phyloP scores from a whole-genome alignment of 1,284 basidiomycete species.

The Trichosporon sp. region DNA sequence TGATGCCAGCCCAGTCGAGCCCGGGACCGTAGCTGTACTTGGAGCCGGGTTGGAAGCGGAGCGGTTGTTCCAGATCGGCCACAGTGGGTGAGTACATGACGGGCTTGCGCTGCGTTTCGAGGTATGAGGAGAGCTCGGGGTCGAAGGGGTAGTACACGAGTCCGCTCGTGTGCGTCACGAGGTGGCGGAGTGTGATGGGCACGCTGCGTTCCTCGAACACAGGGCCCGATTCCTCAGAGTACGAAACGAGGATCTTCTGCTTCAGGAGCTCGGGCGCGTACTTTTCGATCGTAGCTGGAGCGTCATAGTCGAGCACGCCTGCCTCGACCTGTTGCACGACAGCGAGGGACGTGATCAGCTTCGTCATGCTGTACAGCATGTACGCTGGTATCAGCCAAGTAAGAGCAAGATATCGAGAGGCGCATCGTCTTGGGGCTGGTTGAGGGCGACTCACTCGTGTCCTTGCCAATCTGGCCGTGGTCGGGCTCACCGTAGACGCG shows the following conservation, averaged over 20 bases:
- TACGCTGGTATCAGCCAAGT: constrained; percentile 29
- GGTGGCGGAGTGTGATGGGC: constrained; percentile 44
- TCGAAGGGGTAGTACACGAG: constrained; percentile 16
- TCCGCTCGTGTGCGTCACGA: constrained; percentile 43
- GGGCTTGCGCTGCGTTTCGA: background rate
- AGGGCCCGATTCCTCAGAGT: constrained; percentile 21
- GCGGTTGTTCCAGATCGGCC: constrained; percentile 31
- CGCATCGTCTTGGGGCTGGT: too few species aligned
- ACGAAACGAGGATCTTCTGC: constrained; percentile 38
- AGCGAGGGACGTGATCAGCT: constrained; percentile 35
- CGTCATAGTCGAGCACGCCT: constrained; percentile 42
- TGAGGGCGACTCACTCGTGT: constrained; percentile 39
- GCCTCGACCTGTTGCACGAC: constrained; percentile 35
- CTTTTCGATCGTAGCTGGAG: constrained; percentile 34
- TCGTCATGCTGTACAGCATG: constrained; percentile 45
- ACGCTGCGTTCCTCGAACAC: constrained; percentile 31
- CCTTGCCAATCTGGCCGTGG: constrained; percentile 35
- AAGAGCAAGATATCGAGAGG: too few species aligned
- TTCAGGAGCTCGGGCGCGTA: constrained; percentile 43
- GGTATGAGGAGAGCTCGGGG: constrained; percentile 15
- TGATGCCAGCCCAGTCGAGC: constrained; percentile 50
- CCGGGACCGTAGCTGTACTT: constrained; percentile 40
- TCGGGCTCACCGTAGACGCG: constrained; percentile 36
- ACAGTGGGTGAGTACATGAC: constrained; percentile 20
- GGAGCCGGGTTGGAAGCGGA: constrained; percentile 45